Evolutionary conservation across 768 basidiomycete genomes (phyloP).

Genomic region (Serendipita vermifera): DNA sequence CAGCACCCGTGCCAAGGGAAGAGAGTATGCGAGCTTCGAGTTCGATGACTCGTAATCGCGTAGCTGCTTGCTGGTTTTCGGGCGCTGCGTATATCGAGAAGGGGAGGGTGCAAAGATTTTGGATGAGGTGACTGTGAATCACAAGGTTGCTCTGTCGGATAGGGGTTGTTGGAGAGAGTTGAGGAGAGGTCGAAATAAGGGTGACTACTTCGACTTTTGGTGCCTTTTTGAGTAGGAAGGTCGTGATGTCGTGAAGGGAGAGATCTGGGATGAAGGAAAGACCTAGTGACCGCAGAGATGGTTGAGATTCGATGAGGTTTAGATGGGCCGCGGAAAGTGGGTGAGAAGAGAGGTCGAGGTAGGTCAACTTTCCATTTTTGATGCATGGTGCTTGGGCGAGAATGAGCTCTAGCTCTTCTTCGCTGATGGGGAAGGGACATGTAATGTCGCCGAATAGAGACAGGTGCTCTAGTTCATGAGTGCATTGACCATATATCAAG

Average conservation of each 20-base stretch:
- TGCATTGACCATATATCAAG: constrained; percentile 53
- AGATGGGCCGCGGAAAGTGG: constrained; percentile 51
- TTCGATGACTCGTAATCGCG: constrained; percentile 77
- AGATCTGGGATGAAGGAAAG: constrained; percentile 74
- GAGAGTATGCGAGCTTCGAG: constrained; percentile 57
- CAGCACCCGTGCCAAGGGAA: constrained; percentile 63
- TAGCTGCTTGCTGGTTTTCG: constrained; percentile 28
- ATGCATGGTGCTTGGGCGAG: constrained; percentile 70
- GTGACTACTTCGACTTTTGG: constrained; percentile 77
- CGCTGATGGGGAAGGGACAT: constrained; percentile 57
- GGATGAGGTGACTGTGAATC: constrained; percentile 64
- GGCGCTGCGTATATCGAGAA: constrained; percentile 27
- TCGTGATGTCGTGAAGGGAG: constrained; percentile 46
- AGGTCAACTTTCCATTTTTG: constrained; percentile 54
- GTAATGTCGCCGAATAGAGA: constrained; percentile 84
- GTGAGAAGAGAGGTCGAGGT: constrained; percentile 81
- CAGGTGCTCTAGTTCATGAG: constrained; percentile 54
- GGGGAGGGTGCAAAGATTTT: constrained; percentile 67
- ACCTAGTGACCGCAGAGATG: constrained; percentile 72
- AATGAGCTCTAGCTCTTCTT: constrained; percentile 52
- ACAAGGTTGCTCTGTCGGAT: constrained; percentile 55
- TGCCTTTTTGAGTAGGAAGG: constrained; percentile 57
- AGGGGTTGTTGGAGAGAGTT: constrained; percentile 35
- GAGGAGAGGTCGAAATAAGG: constrained; percentile 58
- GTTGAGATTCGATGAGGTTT: constrained; percentile 40